Base-by-base conservation (phyloP, 257 asterid species). In the Primulina tabacum region DNA sequence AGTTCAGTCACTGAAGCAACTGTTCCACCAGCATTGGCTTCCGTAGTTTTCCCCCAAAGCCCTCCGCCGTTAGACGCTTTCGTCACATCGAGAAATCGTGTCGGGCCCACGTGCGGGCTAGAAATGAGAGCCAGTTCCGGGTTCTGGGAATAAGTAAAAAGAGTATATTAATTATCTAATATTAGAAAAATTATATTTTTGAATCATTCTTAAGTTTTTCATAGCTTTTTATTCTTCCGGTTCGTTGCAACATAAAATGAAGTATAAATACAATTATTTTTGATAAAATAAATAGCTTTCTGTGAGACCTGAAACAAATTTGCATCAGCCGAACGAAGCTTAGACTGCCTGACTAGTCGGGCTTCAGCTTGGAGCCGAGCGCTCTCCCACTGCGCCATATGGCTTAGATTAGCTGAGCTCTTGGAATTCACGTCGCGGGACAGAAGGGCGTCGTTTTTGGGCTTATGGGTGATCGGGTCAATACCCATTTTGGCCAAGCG, bases 341-440 rank as follows among this genome's bases (percentile, higher is more conserved):
- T 90, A 20, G 97, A 90, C 30, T 88, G 97, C 8, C 90, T 37
- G 64, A 75, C 98, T 38, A 92, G 66, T 64, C 98, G 65, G 14
- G 96, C 96, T 79, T 92, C 98, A 6, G 98, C 98, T 81, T 92
- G 95, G 10, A 92, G 89, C 0, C 98, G 84, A n/a, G 98, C 98
- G 32, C 95, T 92, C 74, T 92, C 98, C 98, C 98, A 92, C 74
- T 92, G 98, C 28, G 98, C 98, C 95, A 92, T 89, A 64, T 92
- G 98, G 88, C 94, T 92, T 1, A 92, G 86, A 65, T 88, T 92
- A 11, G 96, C 95, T 0, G 96, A 88, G 21, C 73, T 78, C 37
- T 92, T 92, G 35, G 94, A 74, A 56, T 88, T 89, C 60, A 89
- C 89, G 8, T 88, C 97, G 32, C 20, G 75, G 52, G 97, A 79